A percentile compares a stretch with the other conserved stretches of the same genome.
phyloP scores from a whole-genome alignment of 441 rosid species.

The Lagerstroemia fauriei region DNA sequence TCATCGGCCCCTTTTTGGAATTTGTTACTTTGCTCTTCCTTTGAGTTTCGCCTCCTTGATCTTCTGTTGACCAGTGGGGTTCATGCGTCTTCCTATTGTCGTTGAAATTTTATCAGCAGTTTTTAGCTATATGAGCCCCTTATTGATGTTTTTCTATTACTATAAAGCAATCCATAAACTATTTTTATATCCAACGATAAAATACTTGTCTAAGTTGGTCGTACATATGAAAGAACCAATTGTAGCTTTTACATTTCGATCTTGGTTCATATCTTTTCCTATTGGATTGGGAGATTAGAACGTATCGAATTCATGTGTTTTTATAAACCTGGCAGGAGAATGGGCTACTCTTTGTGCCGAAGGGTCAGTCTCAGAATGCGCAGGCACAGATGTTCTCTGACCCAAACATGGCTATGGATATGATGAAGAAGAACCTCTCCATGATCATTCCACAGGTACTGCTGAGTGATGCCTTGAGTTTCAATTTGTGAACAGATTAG shows the following conservation, averaged over 20 bases:
- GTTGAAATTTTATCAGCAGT: not conserved
- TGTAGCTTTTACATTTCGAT: not conserved
- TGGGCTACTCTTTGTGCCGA: constrained; percentile 81
- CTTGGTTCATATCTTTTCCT: not conserved
- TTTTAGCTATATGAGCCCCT: not conserved
- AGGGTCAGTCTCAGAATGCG: constrained; percentile 73
- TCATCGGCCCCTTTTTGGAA: too few relatives aligned
- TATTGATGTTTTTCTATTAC: not conserved
- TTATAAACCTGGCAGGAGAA: constrained; percentile 57
- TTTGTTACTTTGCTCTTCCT: too few relatives aligned
- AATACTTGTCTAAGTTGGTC: not conserved
- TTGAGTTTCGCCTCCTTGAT: too few relatives aligned
- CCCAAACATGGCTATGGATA: constrained; percentile 99
- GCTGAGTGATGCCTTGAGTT: not conserved
- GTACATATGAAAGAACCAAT: not conserved
- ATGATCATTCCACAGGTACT: constrained; percentile 95
- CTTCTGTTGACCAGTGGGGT: not conserved
- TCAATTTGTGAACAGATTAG: not conserved
- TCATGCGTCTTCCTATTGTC: not conserved
- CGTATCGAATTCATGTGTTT: not conserved
- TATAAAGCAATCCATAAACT: not conserved
- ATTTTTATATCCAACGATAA: not conserved
- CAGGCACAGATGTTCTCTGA: constrained; percentile 99
- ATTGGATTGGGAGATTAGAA: not conserved
- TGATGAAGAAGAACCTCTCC: constrained; percentile 98